phyloP scores from a whole-genome alignment of 2,329 filamentous ascomycete genomes.

The Colletotrichum australisinense region DNA sequence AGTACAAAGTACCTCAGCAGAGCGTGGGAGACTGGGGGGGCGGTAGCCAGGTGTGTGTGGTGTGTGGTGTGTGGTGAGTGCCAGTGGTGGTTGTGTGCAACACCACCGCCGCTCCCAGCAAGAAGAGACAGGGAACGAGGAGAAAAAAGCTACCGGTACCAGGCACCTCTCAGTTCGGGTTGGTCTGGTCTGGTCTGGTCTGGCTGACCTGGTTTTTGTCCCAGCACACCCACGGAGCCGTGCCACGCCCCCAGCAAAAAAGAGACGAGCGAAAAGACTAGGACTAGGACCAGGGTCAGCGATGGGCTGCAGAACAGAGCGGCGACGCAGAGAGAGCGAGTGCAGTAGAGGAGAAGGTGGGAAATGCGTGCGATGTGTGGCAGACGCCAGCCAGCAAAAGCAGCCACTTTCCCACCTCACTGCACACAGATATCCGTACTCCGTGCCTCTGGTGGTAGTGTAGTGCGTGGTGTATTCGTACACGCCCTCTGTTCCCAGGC shows the following conservation, averaged over 20 bases:
- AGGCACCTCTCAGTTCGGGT: slow-evolving; percentile 10
- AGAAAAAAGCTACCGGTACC: slow-evolving; percentile 31
- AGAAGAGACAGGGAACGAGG: not conserved
- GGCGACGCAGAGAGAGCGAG: not conserved
- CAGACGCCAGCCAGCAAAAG: not conserved
- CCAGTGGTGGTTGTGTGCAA: not conserved
- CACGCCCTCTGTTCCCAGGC: slow-evolving; percentile 22
- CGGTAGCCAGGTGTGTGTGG: not conserved
- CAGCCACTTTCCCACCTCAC: not conserved
- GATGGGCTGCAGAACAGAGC: not conserved
- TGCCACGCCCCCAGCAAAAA: not conserved
- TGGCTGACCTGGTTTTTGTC: not conserved
- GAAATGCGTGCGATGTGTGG: not conserved
- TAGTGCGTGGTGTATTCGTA: not conserved
- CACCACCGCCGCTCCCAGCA: slow-evolving; percentile 23
- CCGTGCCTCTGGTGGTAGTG: not conserved
- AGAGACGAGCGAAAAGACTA: slow-evolving; percentile 5
- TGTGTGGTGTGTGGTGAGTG: not conserved
- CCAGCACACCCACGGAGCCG: not conserved
- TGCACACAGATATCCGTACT: not conserved
- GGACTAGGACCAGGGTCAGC: slow-evolving; percentile 10
- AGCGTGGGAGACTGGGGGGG: not conserved
- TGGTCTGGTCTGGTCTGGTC: not conserved
- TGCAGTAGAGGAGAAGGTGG: not conserved
- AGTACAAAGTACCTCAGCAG: not conserved